Evolutionary conservation across 495 filamentous ascomycete species (phyloP).

Genomic region (Hypoxylon perforatum): DNA sequence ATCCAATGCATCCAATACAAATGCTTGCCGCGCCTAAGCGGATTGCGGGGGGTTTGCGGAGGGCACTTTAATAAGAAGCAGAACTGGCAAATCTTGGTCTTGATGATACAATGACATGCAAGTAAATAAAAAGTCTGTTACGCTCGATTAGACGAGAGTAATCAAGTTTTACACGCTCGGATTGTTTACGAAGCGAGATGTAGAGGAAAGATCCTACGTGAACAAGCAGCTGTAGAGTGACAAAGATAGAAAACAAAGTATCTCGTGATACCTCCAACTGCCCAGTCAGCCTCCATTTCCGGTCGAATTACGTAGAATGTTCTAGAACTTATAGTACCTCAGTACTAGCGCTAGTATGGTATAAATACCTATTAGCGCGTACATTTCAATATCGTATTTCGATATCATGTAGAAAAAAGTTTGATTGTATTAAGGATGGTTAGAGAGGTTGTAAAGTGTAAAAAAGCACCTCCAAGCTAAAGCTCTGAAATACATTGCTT

Average conservation of each 20-base stretch:
- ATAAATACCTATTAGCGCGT: too few relatives aligned
- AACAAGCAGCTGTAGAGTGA: neutral
- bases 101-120: conserved; percentile 8
- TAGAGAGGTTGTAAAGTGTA: too few relatives aligned
- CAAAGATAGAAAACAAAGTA: neutral
- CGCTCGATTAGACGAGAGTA: conserved; percentile 3
- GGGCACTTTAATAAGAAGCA: neutral
- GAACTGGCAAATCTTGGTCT: neutral
- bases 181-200: neutral
- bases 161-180: neutral
- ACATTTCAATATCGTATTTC: too few relatives aligned
- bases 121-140: conserved; percentile 3
- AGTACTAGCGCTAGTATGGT: neutral
- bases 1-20: conserved; percentile 5
- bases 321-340: conserved; percentile 25
- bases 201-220: neutral
- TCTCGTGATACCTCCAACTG: conserved; percentile 4
- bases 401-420: too few relatives aligned
- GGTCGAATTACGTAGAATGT: conserved; percentile 18
- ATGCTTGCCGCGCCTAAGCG: conserved; percentile 14
- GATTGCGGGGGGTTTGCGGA: conserved; percentile 27
- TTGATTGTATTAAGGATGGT: too few relatives aligned
- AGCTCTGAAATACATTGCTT: too few relatives aligned
- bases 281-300: conserved; percentile 15
- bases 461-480: too few relatives aligned